A percentile compares a stretch with the other conserved stretches of the same genome.
Evolutionary conservation across 2,329 filamentous ascomycete species (phyloP).

Genomic region (Microdochium nivale): DNA sequence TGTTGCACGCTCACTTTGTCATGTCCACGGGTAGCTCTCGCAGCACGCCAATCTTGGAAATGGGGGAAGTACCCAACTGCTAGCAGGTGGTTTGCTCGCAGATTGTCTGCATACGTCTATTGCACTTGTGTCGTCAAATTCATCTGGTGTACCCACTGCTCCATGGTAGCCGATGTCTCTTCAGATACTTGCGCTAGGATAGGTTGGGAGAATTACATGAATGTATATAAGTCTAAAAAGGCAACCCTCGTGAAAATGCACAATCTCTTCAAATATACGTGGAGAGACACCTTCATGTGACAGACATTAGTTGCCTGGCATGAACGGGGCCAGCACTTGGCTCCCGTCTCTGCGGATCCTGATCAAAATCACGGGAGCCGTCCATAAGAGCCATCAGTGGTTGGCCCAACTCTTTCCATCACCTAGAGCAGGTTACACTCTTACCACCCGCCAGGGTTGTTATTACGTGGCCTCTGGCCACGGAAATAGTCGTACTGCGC

Average conservation of each 20-base stretch:
- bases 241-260: not conserved
- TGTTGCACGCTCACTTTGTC: no score
- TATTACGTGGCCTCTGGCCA: not conserved
- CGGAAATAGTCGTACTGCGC: constrained; percentile 51
- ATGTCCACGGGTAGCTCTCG: no score
- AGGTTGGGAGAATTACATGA: not conserved
- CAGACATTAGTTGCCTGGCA: not conserved
- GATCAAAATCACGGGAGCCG: not conserved
- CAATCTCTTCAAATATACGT: not conserved
- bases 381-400: not conserved
- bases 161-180: no score
- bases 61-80: no score
- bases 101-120: no score
- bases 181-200: no score
- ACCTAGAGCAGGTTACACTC: not conserved
- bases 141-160: no score
- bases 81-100: no score
- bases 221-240: not conserved
- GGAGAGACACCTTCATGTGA: not conserved
- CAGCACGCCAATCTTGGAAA: no score
- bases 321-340: not conserved
- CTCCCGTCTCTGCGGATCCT: not conserved
- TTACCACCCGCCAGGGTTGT: not conserved
- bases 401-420: not conserved
- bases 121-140: no score